Base-by-base conservation (phyloP, 192 early-diverging fungal genomes). In the Umbelopsis sp. region DNA sequence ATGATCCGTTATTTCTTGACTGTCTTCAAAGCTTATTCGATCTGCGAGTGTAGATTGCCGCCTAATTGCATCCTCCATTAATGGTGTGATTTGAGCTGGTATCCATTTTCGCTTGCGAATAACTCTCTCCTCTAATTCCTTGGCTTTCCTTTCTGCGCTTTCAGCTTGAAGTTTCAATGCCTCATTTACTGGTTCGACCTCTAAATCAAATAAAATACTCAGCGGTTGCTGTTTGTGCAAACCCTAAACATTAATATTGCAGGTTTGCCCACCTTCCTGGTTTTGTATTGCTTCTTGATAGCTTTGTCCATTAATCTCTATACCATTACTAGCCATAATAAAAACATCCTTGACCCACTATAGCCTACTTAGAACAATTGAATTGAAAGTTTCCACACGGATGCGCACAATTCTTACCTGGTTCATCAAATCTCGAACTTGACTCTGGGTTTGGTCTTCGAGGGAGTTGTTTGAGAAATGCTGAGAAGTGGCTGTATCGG, bases 281-380 rank as follows among this genome's bases (percentile, higher is more conserved):
- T 55, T 35, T 20, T 51, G 27, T 45, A 82, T 53, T 1, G 80
- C 80, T 47, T 72, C 71, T 10, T 82, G 70, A 41, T 78, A 82
- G 22, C 74, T 65, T 27, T 77, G 72, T 41, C 80, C 80, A 22
- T 77, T 84, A 27, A 77, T 71, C 30, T 73, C 72, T 33, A 80
- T 77, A 20, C 68, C 75, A 41, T 69, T 23, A 46, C 75, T 73
- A 30, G 78, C 73, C 61, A 80, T 68, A 7, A 49, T 49, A 11
- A 84, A 72, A 46, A 75, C 72, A 18, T 69, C 69, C 27, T 73
- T 66, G 13, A 84, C 41, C 82, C 82, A 84, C 82, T 84, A 73
- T 6, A 20, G 51, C 18, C n/a, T 13, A 15, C 30, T 22, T 58
- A 9, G 49, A 47, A 37, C 27, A 37, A 27, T 52, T 13, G 33